These are phyloP conservation scores for Beta macrorhiza DNA, from an alignment of 179 eudicot genomes.

Conservation along the genomic window DNA sequence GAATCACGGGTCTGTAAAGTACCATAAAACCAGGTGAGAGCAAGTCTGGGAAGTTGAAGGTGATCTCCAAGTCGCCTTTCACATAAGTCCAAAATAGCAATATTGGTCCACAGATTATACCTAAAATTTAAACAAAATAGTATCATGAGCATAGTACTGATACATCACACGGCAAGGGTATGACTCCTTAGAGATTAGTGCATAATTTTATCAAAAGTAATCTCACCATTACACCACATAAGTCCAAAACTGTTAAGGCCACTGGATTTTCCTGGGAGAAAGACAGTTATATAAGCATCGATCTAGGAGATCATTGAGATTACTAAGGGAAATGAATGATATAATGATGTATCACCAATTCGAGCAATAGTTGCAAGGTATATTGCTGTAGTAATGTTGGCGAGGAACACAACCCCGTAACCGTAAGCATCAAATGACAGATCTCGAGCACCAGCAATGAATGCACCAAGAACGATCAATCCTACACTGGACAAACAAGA, in stretches of 20 bases:
- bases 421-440: conserved; percentile 87
- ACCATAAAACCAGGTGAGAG: conserved; percentile 91
- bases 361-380: conserved; percentile 97
- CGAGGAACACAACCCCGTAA: conserved; percentile 73
- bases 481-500: conserved; percentile 59
- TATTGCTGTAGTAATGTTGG: conserved; percentile 89
- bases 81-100: conserved; percentile 78
- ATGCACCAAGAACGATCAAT: conserved; percentile 81
- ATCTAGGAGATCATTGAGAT: conserved; percentile 23
- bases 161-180: conserved; percentile 8
- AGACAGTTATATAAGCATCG: conserved; percentile 18
- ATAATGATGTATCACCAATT: conserved; percentile 54
- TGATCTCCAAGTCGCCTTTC: conserved; percentile 74
- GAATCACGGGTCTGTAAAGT: conserved; percentile 17
- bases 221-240: conserved; percentile 98
- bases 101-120: conserved; percentile 76
- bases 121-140: conserved; percentile 31
- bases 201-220: neutral
- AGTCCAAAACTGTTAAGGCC: conserved; percentile 98
- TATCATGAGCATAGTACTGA: conserved; percentile 1
- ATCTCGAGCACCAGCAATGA: conserved; percentile 90
- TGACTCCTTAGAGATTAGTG: neutral
- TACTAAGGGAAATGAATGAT: conserved; percentile 14
- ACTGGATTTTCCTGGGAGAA: conserved; percentile 74
- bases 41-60: conserved; percentile 64